Evolutionary conservation across 2,329 filamentous ascomycete species (phyloP).

Genomic region (Pseudogymnoascus sp.): DNA sequence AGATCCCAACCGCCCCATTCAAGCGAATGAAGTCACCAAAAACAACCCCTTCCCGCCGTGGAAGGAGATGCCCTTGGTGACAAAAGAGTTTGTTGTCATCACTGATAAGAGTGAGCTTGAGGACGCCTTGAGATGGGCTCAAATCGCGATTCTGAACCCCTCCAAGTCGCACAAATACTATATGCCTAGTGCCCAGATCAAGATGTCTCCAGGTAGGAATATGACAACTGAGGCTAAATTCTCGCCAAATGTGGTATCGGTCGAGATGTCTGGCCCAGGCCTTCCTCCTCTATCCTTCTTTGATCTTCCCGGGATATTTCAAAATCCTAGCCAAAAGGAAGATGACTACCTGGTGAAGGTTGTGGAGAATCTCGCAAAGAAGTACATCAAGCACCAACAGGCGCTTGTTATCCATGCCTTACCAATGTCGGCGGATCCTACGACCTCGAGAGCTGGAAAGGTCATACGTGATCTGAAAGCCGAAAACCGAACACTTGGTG

Average conservation of each 20-base stretch:
- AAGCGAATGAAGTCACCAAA: constrained; percentile 4
- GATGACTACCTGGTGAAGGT: constrained; percentile 65
- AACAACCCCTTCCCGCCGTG: constrained; percentile 59
- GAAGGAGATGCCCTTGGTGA: constrained; percentile 38
- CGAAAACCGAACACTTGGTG: constrained; percentile 57
- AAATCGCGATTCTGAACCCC: constrained; percentile 71
- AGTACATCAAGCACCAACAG: constrained; percentile 63
- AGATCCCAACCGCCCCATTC: neutral
- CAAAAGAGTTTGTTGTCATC: constrained; percentile 58
- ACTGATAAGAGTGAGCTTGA: constrained; percentile 58
- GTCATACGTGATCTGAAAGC: constrained; percentile 55
- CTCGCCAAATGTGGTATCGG: constrained; percentile 71
- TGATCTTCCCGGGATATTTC: constrained; percentile 78
- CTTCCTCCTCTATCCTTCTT: constrained; percentile 75
- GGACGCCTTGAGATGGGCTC: constrained; percentile 63
- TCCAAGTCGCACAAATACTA: constrained; percentile 40
- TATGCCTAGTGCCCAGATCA: constrained; percentile 29
- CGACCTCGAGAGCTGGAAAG: constrained; percentile 65
- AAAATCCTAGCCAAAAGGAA: constrained; percentile 55
- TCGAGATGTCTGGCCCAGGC: constrained; percentile 66
- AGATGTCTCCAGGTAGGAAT: constrained; percentile 32
- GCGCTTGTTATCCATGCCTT: constrained; percentile 73
- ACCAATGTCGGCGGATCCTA: constrained; percentile 71
- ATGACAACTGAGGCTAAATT: constrained; percentile 57
- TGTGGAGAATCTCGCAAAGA: constrained; percentile 61